Percentiles rank a stretch among this genome's conserved stretches.
phyloP scores from a whole-genome alignment of 441 rosid genomes.

The Populus trichocarpa region DNA sequence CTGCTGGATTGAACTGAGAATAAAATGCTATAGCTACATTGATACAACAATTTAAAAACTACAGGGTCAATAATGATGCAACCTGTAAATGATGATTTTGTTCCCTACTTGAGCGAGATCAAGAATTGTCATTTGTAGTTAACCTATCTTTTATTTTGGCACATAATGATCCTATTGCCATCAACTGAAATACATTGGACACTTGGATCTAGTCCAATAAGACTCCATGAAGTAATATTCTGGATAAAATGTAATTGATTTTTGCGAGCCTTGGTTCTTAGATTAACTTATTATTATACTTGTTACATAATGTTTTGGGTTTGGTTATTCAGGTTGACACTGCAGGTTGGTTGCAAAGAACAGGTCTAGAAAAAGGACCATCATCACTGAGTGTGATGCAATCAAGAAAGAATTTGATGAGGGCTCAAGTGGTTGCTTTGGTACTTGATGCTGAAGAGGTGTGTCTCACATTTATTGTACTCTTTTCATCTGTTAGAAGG shows the following conservation, averaged over 20 bases:
- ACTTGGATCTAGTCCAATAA: not conserved
- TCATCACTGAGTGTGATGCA: conserved; percentile 87
- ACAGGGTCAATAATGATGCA: too few relatives aligned
- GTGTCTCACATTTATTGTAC: conserved; percentile 13
- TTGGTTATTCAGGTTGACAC: conserved; percentile 67
- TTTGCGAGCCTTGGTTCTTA: not conserved
- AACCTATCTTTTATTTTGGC: not conserved
- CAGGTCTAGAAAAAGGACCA: conserved; percentile 82
- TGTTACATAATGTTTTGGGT: not conserved
- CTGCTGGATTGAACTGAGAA: too few relatives aligned
- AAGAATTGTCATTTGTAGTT: too few relatives aligned
- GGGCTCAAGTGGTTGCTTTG: conserved; percentile 88
- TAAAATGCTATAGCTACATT: too few relatives aligned
- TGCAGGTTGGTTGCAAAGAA: conserved; percentile 97
- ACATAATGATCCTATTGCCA: not conserved
- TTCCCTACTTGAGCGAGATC: too few relatives aligned
- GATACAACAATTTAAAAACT: too few relatives aligned
- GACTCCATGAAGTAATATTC: not conserved
- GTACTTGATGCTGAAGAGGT: conserved; percentile 97
- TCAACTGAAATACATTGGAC: not conserved
- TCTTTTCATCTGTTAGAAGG: not conserved
- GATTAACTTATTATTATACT: not conserved
- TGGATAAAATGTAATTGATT: not conserved
- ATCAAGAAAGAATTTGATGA: conserved; percentile 89
- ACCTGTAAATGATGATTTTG: too few relatives aligned